Conservation (phyloP, 345 rosid species). For the Luvunga scandens region DNA sequence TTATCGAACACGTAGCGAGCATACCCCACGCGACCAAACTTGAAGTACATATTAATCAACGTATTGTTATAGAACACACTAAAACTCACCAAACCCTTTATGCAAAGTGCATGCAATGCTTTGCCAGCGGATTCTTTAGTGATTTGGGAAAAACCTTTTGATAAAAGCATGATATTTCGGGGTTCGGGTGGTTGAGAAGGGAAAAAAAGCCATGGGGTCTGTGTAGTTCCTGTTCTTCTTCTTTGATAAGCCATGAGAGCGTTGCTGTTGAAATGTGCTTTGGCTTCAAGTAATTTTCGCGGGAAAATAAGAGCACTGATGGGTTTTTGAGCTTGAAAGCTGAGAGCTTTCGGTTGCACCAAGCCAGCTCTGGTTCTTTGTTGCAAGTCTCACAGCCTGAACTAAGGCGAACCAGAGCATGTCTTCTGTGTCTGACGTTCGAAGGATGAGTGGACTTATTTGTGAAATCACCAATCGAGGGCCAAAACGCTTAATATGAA, state of each 20-base stretch:
- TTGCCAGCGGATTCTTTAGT: conserved; percentile 45
- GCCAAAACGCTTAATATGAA: too few relatives aligned
- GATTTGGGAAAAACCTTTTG: conserved; percentile 81
- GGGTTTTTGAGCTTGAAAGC: conserved; percentile 14
- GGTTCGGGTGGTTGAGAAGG: conserved; percentile 56
- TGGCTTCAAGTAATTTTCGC: conserved; percentile 15
- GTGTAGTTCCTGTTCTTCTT: conserved; percentile 14
- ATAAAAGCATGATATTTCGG: conserved; percentile 57
- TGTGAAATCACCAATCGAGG: too few relatives aligned
- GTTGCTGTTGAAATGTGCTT: conserved; percentile 37
- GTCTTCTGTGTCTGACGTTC: not conserved
- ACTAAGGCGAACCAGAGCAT: not conserved
- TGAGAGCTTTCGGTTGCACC: not conserved
- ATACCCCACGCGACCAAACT: conserved; percentile 35
- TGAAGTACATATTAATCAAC: conserved; percentile 62
- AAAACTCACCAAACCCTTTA: conserved; percentile 44
- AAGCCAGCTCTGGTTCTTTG: conserved; percentile 30
- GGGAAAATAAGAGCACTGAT: conserved; percentile 5
- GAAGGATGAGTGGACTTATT: too few relatives aligned
- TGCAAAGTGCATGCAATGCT: conserved; percentile 74
- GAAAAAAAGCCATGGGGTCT: conserved; percentile 23
- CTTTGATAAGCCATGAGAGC: conserved; percentile 28
- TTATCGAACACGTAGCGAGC: conserved; percentile 75
- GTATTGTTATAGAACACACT: conserved; percentile 58
- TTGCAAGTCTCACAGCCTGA: not conserved